phyloP scores from a whole-genome alignment of 2,329 filamentous ascomycete species.

The Cladophialophora immunda region DNA sequence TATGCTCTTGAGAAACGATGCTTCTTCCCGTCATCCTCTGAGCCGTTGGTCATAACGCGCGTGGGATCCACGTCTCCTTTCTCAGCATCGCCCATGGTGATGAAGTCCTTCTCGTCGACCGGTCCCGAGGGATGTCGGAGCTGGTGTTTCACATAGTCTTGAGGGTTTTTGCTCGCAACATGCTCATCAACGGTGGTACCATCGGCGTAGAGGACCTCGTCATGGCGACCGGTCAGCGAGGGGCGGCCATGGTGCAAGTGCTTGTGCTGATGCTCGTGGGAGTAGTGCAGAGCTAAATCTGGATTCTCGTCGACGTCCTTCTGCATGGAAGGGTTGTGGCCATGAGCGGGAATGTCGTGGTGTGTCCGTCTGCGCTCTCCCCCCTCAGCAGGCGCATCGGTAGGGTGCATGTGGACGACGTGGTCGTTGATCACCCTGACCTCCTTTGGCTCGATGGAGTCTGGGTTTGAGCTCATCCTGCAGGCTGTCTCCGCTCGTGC shows the following conservation, averaged over 20 bases:
- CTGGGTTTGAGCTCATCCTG: slow-evolving; percentile 29
- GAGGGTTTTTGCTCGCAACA: slow-evolving; percentile 47
- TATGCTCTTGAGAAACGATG: slow-evolving; percentile 53
- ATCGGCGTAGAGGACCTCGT: slow-evolving; percentile 60
- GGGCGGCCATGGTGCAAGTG: slow-evolving; percentile 51
- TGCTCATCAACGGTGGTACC: slow-evolving; percentile 53
- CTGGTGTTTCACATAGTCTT: slow-evolving; percentile 53
- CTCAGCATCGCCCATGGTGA: slow-evolving; percentile 49
- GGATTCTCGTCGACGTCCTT: slow-evolving; percentile 38
- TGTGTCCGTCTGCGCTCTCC: slow-evolving; percentile 29
- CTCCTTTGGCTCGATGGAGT: slow-evolving; percentile 23
- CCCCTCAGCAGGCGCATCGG: slow-evolving; percentile 23
- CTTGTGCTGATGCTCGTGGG: slow-evolving; percentile 51
- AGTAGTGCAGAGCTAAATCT: slow-evolving; percentile 50
- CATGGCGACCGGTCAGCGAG: slow-evolving; percentile 48
- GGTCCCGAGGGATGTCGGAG: slow-evolving; percentile 34
- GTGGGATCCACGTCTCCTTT: slow-evolving; percentile 49
- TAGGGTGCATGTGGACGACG: slow-evolving; percentile 4
- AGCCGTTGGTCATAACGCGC: slow-evolving; percentile 44
- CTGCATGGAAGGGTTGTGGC: slow-evolving; percentile 40
- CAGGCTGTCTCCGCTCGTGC: slow-evolving; percentile 28
- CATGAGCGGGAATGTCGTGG: slow-evolving; percentile 39
- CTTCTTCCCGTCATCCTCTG: slow-evolving; percentile 46
- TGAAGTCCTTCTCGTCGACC: slow-evolving; percentile 42
- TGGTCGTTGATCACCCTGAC: not conserved